Evolutionary conservation across 495 filamentous ascomycete species (phyloP), one percentile per base, ranked within the genome.

Genomic region (Letharia columbiana): DNA sequence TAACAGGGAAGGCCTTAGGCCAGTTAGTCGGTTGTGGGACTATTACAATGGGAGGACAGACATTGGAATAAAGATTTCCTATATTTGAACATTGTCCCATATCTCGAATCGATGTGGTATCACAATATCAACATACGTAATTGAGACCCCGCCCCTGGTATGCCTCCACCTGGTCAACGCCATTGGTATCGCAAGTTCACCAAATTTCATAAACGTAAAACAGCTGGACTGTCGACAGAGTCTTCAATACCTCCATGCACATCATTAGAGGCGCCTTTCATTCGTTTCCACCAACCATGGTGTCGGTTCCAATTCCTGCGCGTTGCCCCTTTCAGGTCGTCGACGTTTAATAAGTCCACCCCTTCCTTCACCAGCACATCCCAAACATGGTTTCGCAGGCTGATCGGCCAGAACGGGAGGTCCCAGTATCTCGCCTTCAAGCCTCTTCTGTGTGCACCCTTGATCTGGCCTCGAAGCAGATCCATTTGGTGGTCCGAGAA

Each of bases 401-500:
- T 82, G n/a, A 87, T 75, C 15, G 91, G 90, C 90, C 91, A 95
- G 64, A 75, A 75, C 0, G 91, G 90, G 33, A 88, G 71, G n/a
- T 86, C 83, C 91, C 91, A 95, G 73, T 92, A 95, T 52, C 91
- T 75, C 10, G 84, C 87, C 68, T 86, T 86, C 47, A 95, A 76
- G 1, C 91, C 90, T 70, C 83, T 83, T 23, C 73, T 73, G 68
- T 91, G 86, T 15, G 91, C 91, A 50, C 81, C 82, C n/a, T 78
- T 77, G 20, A 94, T 80, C 68, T 92, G 89, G 0, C 75, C 75
- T 23, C 87, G 78, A 68, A 94, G 83, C 33, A 74, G 79, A 0
- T 73, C 75, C 67, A 90, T 77, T 70, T 94, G 90, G 18, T 67
- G 63, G 18, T 74, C 61, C 13, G 61, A 69, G 52, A 76, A 69